These are phyloP conservation scores for Cucurbita ficifolia DNA, from an alignment of 306 rosid species.

Conservation along the genomic window DNA sequence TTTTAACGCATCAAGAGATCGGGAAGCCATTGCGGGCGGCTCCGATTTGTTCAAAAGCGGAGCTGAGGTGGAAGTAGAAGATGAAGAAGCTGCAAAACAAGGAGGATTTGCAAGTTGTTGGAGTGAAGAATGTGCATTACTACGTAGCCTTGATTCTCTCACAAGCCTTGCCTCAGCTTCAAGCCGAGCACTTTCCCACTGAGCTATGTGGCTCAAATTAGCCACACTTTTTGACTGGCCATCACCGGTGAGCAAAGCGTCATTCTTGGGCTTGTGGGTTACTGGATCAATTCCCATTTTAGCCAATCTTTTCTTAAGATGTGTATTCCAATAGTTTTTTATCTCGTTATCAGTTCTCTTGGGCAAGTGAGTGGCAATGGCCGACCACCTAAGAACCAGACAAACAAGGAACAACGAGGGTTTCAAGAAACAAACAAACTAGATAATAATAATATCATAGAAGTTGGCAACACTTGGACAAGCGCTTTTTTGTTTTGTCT, in stretches of 20 bases:
- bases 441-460: constrained; percentile 8
- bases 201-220: constrained; percentile 94
- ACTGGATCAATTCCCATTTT: constrained; percentile 96
- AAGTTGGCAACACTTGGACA: constrained; percentile 5
- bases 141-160: constrained; percentile 58
- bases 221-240: constrained; percentile 78
- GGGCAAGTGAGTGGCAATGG: constrained; percentile 96
- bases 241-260: constrained; percentile 41
- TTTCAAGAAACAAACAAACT: constrained; percentile 1
- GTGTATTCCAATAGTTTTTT: constrained; percentile 96
- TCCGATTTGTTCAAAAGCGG: background rate
- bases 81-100: background rate
- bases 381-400: constrained; percentile 71
- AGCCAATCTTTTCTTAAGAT: constrained; percentile 81
- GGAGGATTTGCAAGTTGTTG: constrained; percentile 20
- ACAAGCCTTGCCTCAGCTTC: constrained; percentile 97
- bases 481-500: background rate
- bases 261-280: constrained; percentile 88
- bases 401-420: background rate
- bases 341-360: constrained; percentile 95
- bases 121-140: constrained; percentile 21
- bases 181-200: constrained; percentile 97
- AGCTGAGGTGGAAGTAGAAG: background rate
- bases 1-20: constrained; percentile 16
- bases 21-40: background rate